Base-by-base conservation (phyloP, 2,329 filamentous ascomycete genomes). In the Arthrobotrys pseudoclavata region DNA sequence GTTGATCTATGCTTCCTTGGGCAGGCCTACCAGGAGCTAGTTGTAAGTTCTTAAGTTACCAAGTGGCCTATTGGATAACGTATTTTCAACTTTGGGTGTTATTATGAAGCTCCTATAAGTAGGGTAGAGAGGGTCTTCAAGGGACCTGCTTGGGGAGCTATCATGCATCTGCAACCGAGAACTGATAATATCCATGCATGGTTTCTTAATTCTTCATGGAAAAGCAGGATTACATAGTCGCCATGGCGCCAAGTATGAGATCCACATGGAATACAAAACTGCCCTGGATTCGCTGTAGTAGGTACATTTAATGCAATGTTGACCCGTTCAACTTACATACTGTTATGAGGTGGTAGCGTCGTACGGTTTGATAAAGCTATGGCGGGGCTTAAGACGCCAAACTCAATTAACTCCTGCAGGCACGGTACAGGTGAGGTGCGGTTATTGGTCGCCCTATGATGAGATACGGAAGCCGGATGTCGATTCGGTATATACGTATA, bases 1-100 rank as follows among this genome's bases (percentile, higher is more conserved):
- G 64, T 57, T 63, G 71, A 76, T 76, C 71, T 45, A 69, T 76
- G 64, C 64, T 76, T 22, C 50, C 53, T 69, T 69, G 9, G 71
- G 55, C 37, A 57, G 64, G 64, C 69, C 71, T 69, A 29, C 45
- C 34, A 15, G 53, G 37, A 52, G 40, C 71, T 69, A 69, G 64
- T 42, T 60, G 37, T 18, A 45, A 64, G 18, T 52, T 50, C 18
- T n/a, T 26, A 31, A 6, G 47, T 76, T 69, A 69, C 55, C 64
- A 76, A 55, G 20, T 63, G 57, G 48, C 52, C 57, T 20, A 64
- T 34, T 45, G 12, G 12, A 52, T 6, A 24, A 3, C 7, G 52
- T 42, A 26, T 60, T 20, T 60, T 60, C 18, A 42, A 15, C 18
- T 40, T 20, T 3, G 22, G 47, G 4, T 20, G 26, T 29, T 60